Conservation (phyloP, 768 basidiomycete species). For the Holtermanniella nyarrowii region DNA sequence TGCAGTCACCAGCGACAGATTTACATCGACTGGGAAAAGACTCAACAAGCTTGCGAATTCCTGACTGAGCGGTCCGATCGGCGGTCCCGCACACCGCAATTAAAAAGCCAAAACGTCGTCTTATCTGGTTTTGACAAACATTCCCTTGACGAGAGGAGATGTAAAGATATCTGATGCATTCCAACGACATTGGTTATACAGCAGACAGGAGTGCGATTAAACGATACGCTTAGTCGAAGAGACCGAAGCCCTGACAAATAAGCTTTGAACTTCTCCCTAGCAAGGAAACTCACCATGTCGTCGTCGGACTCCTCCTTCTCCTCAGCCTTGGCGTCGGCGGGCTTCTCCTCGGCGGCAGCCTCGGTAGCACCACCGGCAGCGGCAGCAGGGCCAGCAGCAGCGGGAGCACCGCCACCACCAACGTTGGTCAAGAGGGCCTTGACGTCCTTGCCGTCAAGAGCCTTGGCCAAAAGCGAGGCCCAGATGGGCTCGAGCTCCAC, state of each 20-base stretch:
- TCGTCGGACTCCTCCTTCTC: slow-evolving; percentile 45
- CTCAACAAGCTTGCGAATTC: too few species aligned
- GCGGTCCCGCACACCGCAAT: too few species aligned
- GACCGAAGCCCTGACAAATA: slow-evolving; percentile 27
- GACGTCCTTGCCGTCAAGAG: slow-evolving; percentile 94
- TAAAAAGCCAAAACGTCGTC: too few species aligned
- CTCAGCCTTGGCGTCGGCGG: too few species aligned
- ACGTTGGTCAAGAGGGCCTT: slow-evolving; percentile 93
- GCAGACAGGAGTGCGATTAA: not conserved
- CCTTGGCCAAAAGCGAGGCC: slow-evolving; percentile 93
- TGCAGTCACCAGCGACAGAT: too few species aligned
- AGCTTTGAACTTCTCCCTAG: slow-evolving; percentile 2
- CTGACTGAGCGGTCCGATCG: too few species aligned
- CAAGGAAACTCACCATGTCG: slow-evolving; percentile 31
- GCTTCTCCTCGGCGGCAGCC: slow-evolving; percentile 55
- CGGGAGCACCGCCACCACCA: slow-evolving; percentile 80
- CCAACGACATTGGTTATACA: not conserved
- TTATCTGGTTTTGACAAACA: too few species aligned
- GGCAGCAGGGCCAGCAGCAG: slow-evolving; percentile 49
- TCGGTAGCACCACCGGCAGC: slow-evolving; percentile 53
- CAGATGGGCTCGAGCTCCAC: slow-evolving; percentile 93
- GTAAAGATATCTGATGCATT: not conserved
- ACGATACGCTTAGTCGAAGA: slow-evolving; percentile 33
- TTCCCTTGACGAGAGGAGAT: too few species aligned
- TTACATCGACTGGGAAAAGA: too few species aligned